Evolutionary conservation across 345 rosid species (phyloP), one percentile per base, ranked within the genome.

Genomic region (Linum usitatissimum): DNA sequence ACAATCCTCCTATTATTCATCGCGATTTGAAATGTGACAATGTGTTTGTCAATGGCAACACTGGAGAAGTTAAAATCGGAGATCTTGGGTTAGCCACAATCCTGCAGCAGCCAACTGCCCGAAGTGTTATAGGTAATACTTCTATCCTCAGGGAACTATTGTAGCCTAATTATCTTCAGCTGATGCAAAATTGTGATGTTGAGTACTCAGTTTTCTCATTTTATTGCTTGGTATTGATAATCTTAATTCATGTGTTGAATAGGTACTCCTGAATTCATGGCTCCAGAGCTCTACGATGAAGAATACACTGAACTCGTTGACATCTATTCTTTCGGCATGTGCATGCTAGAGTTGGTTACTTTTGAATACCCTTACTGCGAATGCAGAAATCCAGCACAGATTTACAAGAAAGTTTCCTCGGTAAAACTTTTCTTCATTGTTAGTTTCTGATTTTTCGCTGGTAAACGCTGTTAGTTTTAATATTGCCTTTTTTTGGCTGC

Each of bases 251-350:
- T 15, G 4, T 45, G 51, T 45, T 7, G 51, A 6, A 65, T 65
- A 83, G 73, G 73, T 45, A 70, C 73, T 15, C 73, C 65, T 23
- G 73, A 70, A 60, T 70, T 70, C 64, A 70, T 70, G 73, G 73
- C 73, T 19, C 73, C 73, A 59, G 73, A 70, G 51, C 10, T 70
- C 60, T 70, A 70, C 53, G 73, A 70, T 30, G 73, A 70, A 49
- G 53, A 54, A 28, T 70, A 70, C 55, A 64, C 54, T 54, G 73
- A 70, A 59, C 61, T 70, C 18, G 73, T 59, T 40, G 73, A 70
- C 60, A 64, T 70, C 53, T 70, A 70, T 60, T 70, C 73, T 5
- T 70, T 70, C 19, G 73, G 73, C 8, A 59, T 70, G 73, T 70
- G 73, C 65, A 70, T 64, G 60, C 65, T 70, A 34, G 73, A 70